Percentiles rank a stretch among this genome's conserved stretches.
Evolutionary conservation across 1,284 basidiomycete genomes (phyloP).

Genomic region (Ceratobasidium sp.): DNA sequence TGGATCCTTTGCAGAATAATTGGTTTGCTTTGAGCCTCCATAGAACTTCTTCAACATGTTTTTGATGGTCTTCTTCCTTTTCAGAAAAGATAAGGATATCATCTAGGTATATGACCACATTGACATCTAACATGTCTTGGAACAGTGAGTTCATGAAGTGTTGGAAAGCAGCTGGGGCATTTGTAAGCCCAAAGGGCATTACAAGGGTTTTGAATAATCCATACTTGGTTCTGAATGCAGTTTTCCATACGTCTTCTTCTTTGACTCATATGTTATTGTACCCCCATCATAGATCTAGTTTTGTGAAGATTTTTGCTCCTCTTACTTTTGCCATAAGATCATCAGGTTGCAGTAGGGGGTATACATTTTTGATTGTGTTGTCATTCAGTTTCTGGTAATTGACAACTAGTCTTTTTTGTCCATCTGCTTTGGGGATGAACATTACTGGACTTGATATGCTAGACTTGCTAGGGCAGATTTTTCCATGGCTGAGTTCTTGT

Average conservation of each 20-base stretch:
- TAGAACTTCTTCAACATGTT: slow-evolving; percentile 47
- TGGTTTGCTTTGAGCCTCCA: slow-evolving; percentile 39
- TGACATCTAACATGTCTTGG: slow-evolving; percentile 40
- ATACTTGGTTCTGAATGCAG: slow-evolving; percentile 51
- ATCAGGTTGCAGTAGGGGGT: slow-evolving; percentile 45
- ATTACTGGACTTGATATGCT: background rate
- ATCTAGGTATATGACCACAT: slow-evolving; percentile 49
- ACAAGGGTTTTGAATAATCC: slow-evolving; percentile 53
- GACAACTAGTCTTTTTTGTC: slow-evolving; percentile 52
- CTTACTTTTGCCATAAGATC: slow-evolving; percentile 47
- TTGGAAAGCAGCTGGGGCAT: slow-evolving; percentile 52
- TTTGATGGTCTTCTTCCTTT: slow-evolving; percentile 51
- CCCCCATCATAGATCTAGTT: slow-evolving; percentile 48
- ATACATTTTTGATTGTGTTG: slow-evolving; percentile 46
- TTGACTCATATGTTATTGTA: slow-evolving; percentile 49
- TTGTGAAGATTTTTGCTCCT: slow-evolving; percentile 47
- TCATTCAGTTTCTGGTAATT: slow-evolving; percentile 57
- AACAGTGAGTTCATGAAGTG: slow-evolving; percentile 44
- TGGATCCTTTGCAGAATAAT: slow-evolving; percentile 44
- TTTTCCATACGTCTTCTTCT: slow-evolving; percentile 49
- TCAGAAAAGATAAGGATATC: slow-evolving; percentile 54
- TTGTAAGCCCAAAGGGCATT: slow-evolving; percentile 54
- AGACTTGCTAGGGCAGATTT: slow-evolving; percentile 16
- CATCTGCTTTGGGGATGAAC: slow-evolving; percentile 51
- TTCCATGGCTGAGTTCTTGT: slow-evolving; percentile 5